Conservation (phyloP, 75 land plant genomes). For the Selaginella moellendorffii region DNA sequence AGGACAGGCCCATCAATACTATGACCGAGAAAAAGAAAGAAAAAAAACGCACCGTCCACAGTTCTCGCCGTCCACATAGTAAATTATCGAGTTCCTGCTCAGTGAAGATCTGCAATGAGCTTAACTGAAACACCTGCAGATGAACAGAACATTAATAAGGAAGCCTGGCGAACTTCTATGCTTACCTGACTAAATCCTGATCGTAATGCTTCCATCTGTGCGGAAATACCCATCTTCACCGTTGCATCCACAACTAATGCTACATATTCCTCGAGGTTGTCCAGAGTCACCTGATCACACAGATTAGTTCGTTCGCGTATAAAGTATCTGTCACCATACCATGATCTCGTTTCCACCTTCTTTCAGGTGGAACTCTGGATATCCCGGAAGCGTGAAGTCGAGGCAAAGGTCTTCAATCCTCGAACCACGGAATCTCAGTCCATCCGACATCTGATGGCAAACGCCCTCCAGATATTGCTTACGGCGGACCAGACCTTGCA, state of each 20-base stretch:
- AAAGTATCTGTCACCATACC: conserved; percentile 22
- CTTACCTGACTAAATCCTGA: conserved; percentile 61
- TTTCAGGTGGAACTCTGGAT: conserved; percentile 38
- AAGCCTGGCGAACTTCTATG: not conserved
- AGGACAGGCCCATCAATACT: not conserved
- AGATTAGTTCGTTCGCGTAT: not conserved
- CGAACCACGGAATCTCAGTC: conserved; percentile 23
- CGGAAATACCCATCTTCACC: conserved; percentile 35
- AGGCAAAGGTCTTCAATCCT: conserved; percentile 62
- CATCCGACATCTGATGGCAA: not conserved
- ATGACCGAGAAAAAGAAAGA: not conserved
- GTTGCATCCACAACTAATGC: conserved; percentile 58
- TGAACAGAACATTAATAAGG: not conserved
- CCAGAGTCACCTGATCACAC: conserved; percentile 31
- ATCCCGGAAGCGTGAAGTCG: conserved; percentile 78
- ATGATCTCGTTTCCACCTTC: conserved; percentile 21
- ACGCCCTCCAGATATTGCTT: conserved; percentile 25
- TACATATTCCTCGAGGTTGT: conserved; percentile 54
- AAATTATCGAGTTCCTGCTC: conserved; percentile 73
- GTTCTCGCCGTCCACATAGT: conserved; percentile 54
- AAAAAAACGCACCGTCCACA: conserved; percentile 26
- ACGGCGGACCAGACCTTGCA: conserved; percentile 37
- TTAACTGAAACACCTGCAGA: conserved; percentile 64
- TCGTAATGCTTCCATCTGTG: conserved; percentile 58
- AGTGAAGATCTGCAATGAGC: conserved; percentile 73